Evolutionary conservation across 2,329 filamentous ascomycete genomes (phyloP).

Genomic region (Aspergillus sp.): DNA sequence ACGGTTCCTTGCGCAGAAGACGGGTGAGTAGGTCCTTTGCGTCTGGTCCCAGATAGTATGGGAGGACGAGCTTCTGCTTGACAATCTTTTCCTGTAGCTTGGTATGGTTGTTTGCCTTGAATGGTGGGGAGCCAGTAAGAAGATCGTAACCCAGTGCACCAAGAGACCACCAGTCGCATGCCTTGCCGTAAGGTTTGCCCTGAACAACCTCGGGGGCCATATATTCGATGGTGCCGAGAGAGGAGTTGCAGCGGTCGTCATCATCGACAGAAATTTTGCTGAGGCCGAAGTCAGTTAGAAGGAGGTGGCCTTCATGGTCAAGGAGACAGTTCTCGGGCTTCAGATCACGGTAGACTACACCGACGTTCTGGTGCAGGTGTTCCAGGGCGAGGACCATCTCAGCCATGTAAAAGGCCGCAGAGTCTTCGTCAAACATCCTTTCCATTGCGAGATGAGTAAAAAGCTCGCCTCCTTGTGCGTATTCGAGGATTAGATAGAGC

Average conservation of each 20-base stretch:
- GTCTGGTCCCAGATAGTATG: conserved; percentile 88
- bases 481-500: conserved; percentile 95
- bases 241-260: conserved; percentile 76
- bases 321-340: conserved; percentile 98
- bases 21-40: conserved; percentile 92
- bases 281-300: conserved; percentile 94
- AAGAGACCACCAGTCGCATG: conserved; percentile 98
- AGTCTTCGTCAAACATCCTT: conserved; percentile 90
- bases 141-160: conserved; percentile 91
- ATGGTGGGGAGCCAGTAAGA: conserved; percentile 89
- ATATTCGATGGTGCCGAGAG: conserved; percentile 95
- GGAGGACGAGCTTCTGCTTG: conserved; percentile 85
- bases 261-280: conserved; percentile 87
- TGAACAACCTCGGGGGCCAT: conserved; percentile 96
- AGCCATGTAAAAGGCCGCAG: conserved; percentile 96
- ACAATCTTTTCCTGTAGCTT: conserved; percentile 97
- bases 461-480: conserved; percentile 93
- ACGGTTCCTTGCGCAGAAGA: conserved; percentile 87
- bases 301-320: conserved; percentile 86
- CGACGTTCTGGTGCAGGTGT: conserved; percentile 87
- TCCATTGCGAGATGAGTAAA: conserved; percentile 94
- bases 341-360: conserved; percentile 93
- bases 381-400: conserved; percentile 95
- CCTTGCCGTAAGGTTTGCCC: conserved; percentile 86
- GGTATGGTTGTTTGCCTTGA: conserved; percentile 85